Evolutionary conservation across 345 rosid genomes (phyloP).

Genomic region (Hirschfeldia incana): DNA sequence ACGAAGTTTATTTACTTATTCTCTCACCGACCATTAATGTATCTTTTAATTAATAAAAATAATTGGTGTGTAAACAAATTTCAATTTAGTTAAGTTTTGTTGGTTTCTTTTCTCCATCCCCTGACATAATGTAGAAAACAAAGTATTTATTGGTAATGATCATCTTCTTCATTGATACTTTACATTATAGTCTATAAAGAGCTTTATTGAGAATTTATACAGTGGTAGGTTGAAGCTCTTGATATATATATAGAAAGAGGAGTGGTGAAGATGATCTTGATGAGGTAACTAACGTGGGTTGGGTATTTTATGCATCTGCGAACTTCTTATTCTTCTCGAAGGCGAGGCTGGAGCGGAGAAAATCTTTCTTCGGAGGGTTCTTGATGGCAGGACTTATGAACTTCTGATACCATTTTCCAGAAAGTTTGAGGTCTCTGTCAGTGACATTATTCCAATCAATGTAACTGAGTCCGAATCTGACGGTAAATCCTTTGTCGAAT

Average conservation of each 20-base stretch:
- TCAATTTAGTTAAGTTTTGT: not conserved
- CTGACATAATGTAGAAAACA: not conserved
- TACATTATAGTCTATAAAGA: not conserved
- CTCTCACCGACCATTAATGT: not conserved
- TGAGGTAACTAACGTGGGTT: not conserved
- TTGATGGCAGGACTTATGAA: not conserved
- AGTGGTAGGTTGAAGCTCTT: not conserved
- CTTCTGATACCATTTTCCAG: not conserved
- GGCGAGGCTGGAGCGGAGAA: not conserved
- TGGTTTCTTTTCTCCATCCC: not conserved
- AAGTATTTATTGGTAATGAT: not conserved
- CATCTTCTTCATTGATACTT: not conserved
- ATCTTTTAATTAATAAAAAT: not conserved
- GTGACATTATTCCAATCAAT: not conserved
- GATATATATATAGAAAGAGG: slow-evolving; percentile 7
- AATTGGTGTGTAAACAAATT: not conserved
- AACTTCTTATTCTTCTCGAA: not conserved
- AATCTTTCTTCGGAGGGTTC: not conserved
- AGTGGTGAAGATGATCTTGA: slow-evolving; percentile 23
- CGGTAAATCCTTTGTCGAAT: not conserved
- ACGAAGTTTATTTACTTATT: not conserved
- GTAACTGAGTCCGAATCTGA: not conserved
- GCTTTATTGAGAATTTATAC: slow-evolving; percentile 2
- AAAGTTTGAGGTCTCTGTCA: not conserved
- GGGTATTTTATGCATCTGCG: slow-evolving; percentile 2